Conservation (phyloP, 1,284 basidiomycete genomes). For the Volvariella volvacea region DNA sequence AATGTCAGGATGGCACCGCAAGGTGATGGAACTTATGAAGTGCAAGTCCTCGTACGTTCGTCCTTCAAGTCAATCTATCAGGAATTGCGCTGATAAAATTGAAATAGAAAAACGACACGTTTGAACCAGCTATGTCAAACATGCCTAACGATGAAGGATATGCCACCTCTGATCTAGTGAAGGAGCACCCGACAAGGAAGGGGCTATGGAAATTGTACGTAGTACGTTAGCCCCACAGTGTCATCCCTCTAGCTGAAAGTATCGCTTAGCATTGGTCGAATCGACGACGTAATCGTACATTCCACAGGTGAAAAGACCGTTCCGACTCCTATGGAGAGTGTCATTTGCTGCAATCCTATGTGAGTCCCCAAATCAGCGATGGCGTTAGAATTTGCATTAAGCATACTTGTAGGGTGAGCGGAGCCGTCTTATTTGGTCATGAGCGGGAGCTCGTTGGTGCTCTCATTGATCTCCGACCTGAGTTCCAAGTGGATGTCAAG, state of each 20-base stretch:
- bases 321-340: slow-evolving; percentile 28
- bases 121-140: slow-evolving; percentile 19
- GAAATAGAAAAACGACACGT: slow-evolving; percentile 17
- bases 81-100: background rate
- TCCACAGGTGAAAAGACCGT: slow-evolving; percentile 34
- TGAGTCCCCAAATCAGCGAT: background rate
- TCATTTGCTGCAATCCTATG: slow-evolving; percentile 13
- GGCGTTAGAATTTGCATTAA: too few relatives aligned
- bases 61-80: background rate
- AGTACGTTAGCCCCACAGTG: background rate
- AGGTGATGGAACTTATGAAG: slow-evolving; percentile 23
- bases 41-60: slow-evolving; percentile 19
- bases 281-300: slow-evolving; percentile 33
- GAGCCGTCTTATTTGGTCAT: slow-evolving; percentile 33
- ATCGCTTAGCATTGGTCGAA: slow-evolving; percentile 22
- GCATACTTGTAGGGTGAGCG: slow-evolving; percentile 17
- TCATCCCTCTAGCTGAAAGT: background rate
- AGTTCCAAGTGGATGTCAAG: background rate
- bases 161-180: slow-evolving; percentile 15
- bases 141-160: slow-evolving; percentile 18
- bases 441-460: slow-evolving; percentile 31
- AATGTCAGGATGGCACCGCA: slow-evolving; percentile 21
- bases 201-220: slow-evolving; percentile 13
- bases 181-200: slow-evolving; percentile 13
- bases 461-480: slow-evolving; percentile 24